A percentile compares a stretch with the other conserved stretches of the same genome.
These are phyloP conservation scores for Microcera coccophila DNA, from an alignment of 2,329 filamentous ascomycete genomes.

Conservation along the genomic window DNA sequence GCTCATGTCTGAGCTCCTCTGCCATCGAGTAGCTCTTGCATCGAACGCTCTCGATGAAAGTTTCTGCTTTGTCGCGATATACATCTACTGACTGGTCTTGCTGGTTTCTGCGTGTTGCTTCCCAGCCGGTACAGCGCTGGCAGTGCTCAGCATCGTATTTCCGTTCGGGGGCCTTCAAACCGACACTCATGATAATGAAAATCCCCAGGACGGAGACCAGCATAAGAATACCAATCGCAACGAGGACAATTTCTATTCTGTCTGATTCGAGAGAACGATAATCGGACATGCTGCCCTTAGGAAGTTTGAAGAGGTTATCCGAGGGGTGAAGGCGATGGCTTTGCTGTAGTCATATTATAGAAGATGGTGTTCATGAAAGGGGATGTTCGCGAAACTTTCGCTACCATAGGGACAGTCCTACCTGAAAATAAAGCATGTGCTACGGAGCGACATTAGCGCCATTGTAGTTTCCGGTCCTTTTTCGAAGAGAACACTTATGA, in stretches of 20 bases:
- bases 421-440: too few relatives aligned
- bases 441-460: too few relatives aligned
- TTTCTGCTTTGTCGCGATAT: slow-evolving; percentile 17
- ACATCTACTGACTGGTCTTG: slow-evolving; percentile 3
- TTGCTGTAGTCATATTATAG: too few relatives aligned
- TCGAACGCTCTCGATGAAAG: slow-evolving; percentile 24
- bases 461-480: too few relatives aligned
- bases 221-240: slow-evolving; percentile 32
- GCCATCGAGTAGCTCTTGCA: slow-evolving; percentile 25
- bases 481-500: too few relatives aligned
- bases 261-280: slow-evolving; percentile 25
- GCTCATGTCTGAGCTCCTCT: slow-evolving; percentile 23
- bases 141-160: slow-evolving; percentile 15
- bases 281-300: slow-evolving; percentile 25
- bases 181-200: slow-evolving; percentile 29
- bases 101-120: slow-evolving; percentile 10
- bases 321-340: too few relatives aligned
- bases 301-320: too few relatives aligned
- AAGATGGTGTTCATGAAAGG: too few relatives aligned
- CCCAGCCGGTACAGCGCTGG: slow-evolving; percentile 18
- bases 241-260: slow-evolving; percentile 32
- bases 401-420: too few relatives aligned
- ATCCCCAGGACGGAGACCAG: slow-evolving; percentile 32
- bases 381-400: too few relatives aligned
- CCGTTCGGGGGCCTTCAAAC: slow-evolving; percentile 14